phyloP scores from a whole-genome alignment of 2,329 filamentous ascomycete genomes.

The Trichoderma asperellum region DNA sequence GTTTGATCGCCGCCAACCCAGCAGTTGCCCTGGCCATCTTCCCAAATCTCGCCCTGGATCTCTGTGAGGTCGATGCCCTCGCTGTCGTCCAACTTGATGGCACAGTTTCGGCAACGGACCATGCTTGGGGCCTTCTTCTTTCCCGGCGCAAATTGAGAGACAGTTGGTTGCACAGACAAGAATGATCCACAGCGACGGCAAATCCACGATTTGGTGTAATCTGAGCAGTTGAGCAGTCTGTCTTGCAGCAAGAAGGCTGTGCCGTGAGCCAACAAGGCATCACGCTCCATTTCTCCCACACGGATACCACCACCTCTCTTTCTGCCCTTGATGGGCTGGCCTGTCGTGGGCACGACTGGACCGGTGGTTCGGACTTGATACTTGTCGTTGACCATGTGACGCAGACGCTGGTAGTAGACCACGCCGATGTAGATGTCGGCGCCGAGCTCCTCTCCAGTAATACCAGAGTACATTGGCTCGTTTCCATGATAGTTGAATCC shows the following conservation, averaged over 20 bases:
- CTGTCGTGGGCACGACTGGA: conserved; percentile 85
- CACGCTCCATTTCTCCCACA: conserved; percentile 98
- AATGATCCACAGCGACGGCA: conserved; percentile 90
- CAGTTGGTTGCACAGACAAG: conserved; percentile 80
- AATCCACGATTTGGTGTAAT: conserved; percentile 87
- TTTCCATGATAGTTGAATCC: conserved; percentile 99
- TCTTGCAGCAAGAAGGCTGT: conserved; percentile 95
- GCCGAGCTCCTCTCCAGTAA: conserved; percentile 90
- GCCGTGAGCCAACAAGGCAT: conserved; percentile 91
- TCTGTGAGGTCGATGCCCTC: conserved; percentile 60
- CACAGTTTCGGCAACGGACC: conserved; percentile 80
- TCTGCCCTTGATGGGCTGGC: conserved; percentile 95
- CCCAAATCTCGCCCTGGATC: conserved; percentile 79
- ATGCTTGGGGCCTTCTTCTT: conserved; percentile 69
- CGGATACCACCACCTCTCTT: conserved; percentile 97
- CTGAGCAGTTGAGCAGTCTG: conserved; percentile 93
- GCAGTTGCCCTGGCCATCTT: conserved; percentile 81
- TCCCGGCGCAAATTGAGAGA: conserved; percentile 62
- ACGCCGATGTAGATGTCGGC: conserved; percentile 97
- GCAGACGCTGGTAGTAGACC: conserved; percentile 95
- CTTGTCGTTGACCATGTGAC: conserved; percentile 99
- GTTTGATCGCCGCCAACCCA: conserved; percentile 91
- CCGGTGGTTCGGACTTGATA: conserved; percentile 97
- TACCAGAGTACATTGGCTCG: conserved; percentile 97
- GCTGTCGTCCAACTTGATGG: conserved; percentile 61